These are phyloP conservation scores for Selaginella moellendorffii DNA, from an alignment of 75 land plant species.

Conservation along the genomic window DNA sequence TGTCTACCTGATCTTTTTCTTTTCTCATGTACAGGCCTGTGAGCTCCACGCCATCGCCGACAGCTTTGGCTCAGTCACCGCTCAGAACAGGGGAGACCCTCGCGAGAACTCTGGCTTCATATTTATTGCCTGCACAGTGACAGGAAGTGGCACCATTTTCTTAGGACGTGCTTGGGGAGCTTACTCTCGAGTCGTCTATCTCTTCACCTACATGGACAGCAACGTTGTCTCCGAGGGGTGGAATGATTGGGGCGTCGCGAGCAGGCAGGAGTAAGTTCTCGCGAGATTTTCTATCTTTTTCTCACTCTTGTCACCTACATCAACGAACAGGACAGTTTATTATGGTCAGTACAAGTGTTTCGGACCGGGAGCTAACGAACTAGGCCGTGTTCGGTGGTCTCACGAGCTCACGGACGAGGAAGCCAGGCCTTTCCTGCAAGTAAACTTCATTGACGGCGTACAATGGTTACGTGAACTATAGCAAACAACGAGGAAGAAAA, in stretches of 20 bases:
- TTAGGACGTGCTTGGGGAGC: slow-evolving; percentile 87
- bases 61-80: slow-evolving; percentile 52
- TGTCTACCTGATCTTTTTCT: neutral
- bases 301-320: neutral
- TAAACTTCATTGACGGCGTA: slow-evolving; percentile 23
- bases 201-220: slow-evolving; percentile 37
- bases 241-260: slow-evolving; percentile 58
- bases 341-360: slow-evolving; percentile 38
- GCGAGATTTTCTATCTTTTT: neutral
- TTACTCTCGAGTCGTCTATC: slow-evolving; percentile 45
- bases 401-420: slow-evolving; percentile 21
- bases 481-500: no score
- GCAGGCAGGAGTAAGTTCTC: slow-evolving; percentile 29
- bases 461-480: slow-evolving; percentile 24
- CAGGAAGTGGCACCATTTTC: slow-evolving; percentile 35
- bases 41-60: slow-evolving; percentile 30
- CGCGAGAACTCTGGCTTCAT: slow-evolving; percentile 55
- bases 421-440: slow-evolving; percentile 22
- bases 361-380: slow-evolving; percentile 34
- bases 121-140: slow-evolving; percentile 42
- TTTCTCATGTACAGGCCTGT: slow-evolving; percentile 38
- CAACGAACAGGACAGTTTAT: slow-evolving; percentile 39
- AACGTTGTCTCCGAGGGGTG: slow-evolving; percentile 47
- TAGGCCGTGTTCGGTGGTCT: slow-evolving; percentile 31
- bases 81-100: slow-evolving; percentile 41